Conservation (phyloP, 768 basidiomycete species). For the Auriscalpium microsporum region DNA sequence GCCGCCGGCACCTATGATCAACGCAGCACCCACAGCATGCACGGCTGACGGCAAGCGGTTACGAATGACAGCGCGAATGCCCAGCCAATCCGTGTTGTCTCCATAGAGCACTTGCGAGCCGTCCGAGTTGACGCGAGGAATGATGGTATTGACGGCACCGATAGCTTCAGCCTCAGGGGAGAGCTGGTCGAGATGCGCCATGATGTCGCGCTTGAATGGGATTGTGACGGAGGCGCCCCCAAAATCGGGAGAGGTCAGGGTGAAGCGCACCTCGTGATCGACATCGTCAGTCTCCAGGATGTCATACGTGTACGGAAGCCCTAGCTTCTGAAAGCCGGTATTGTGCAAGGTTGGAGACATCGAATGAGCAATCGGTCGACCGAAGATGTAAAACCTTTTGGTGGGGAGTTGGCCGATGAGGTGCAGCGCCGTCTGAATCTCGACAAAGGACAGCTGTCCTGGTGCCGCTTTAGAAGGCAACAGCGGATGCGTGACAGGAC, state of each 20-base stretch:
- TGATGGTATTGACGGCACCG: slow-evolving; percentile 93
- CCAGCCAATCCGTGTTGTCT: slow-evolving; percentile 96
- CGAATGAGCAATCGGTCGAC: slow-evolving; percentile 79
- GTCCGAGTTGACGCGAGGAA: slow-evolving; percentile 38
- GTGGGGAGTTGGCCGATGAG: slow-evolving; percentile 73
- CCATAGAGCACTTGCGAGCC: slow-evolving; percentile 57
- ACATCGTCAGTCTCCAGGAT: slow-evolving; percentile 68
- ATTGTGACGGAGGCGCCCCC: slow-evolving; percentile 97
- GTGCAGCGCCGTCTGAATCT: slow-evolving; percentile 77
- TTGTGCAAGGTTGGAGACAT: slow-evolving; percentile 94
- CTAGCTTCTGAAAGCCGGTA: slow-evolving; percentile 70
- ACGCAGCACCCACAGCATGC: slow-evolving; percentile 39
- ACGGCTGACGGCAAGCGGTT: slow-evolving; percentile 31
- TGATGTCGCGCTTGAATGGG: slow-evolving; percentile 87
- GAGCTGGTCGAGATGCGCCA: slow-evolving; percentile 70
- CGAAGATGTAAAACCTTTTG: slow-evolving; percentile 78
- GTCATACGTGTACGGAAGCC: slow-evolving; percentile 75
- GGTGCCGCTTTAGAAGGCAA: slow-evolving; percentile 86
- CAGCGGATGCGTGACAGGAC: slow-evolving; percentile 83
- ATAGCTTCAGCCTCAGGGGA: slow-evolving; percentile 78
- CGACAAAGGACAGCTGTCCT: slow-evolving; percentile 82
- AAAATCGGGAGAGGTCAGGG: slow-evolving; percentile 61
- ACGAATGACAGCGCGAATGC: slow-evolving; percentile 56
- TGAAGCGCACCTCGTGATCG: slow-evolving; percentile 53
- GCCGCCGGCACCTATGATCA: slow-evolving; percentile 94